Percentiles rank a stretch among this genome's conserved stretches.
These are phyloP conservation scores for Lagenaria siceraria DNA, from an alignment of 306 rosid genomes.

Conservation along the genomic window DNA sequence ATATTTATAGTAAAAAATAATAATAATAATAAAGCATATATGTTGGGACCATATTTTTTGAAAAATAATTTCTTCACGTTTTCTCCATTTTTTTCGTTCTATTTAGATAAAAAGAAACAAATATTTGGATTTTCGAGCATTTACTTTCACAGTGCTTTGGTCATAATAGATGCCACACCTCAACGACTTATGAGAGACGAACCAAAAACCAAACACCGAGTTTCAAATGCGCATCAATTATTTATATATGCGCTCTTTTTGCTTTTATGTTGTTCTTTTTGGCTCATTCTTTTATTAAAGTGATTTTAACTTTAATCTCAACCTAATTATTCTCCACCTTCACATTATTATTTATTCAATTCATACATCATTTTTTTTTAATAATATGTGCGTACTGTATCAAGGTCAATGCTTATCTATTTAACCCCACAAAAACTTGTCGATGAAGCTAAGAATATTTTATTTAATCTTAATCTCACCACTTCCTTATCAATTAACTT, in stretches of 20 bases:
- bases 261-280: background rate
- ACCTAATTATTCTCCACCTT: constrained; percentile 19
- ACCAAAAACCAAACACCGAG: background rate
- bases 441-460: constrained; percentile 15
- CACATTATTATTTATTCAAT: constrained; percentile 21
- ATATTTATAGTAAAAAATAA: too few relatives aligned
- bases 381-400: constrained; percentile 7
- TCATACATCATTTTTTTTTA: constrained; percentile 4
- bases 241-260: background rate
- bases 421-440: constrained; percentile 32
- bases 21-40: too few relatives aligned
- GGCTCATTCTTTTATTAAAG: constrained; percentile 2
- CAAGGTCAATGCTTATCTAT: constrained; percentile 36
- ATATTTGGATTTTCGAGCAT: background rate
- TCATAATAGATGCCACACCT: background rate
- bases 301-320: constrained; percentile 10
- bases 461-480: background rate
- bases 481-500: background rate
- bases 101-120: background rate
- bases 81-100: background rate
- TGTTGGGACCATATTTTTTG: too few relatives aligned
- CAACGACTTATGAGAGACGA: background rate
- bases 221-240: background rate
- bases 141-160: too few relatives aligned
- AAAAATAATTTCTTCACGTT: too few relatives aligned